Base-by-base conservation (phyloP, 345 rosid species). In the Eutrema heterophyllum region DNA sequence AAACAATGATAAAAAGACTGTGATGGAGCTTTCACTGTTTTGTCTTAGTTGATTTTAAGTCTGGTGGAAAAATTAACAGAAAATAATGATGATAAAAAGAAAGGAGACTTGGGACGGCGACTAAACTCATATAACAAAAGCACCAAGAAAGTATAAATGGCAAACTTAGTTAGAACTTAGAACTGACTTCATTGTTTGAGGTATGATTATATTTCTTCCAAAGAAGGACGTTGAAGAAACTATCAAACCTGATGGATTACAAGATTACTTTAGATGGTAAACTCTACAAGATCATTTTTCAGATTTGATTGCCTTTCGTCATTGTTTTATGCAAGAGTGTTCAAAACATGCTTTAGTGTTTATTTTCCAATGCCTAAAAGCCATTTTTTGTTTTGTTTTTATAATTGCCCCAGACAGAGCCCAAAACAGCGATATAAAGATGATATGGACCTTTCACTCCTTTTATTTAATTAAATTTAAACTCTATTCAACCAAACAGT, bases 1-100 rank as follows among this genome's bases (percentile, higher is more conserved):
- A 49, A 15, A 38, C 50, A 71, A 60, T 38, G 51, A 60, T 63
- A 48, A 59, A 71, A 57, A 57, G 55, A 33, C 56, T 44, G 39
- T 5, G 44, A 56, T 32, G 73, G 32, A 69, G 41, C 64, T 55
- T 29, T 69, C 64, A 12, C 35, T 69, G 64, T 41, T 51, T 24
- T 38, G 36, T 2, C 43, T 35, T 24, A 0, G 3, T 67, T 26
- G 61, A 21, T 36, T 50, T 36, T 18, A 39, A 39, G 13, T 67
- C 7, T 53, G 15, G 26, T 53, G 15, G 27, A 18, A 2, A 54
- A 26, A 24, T 14, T 36, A 7, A 66, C 48, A 5, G 24, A 54
- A 24, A 41, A 4, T 36, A 0, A 29, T 32, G 49, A 68, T 53
- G 7, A 29, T 27, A 29, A 53, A 29, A 33, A 5, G 29, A 26